Base-by-base conservation (phyloP, 768 basidiomycete species). In the Pholiota microspora region DNA sequence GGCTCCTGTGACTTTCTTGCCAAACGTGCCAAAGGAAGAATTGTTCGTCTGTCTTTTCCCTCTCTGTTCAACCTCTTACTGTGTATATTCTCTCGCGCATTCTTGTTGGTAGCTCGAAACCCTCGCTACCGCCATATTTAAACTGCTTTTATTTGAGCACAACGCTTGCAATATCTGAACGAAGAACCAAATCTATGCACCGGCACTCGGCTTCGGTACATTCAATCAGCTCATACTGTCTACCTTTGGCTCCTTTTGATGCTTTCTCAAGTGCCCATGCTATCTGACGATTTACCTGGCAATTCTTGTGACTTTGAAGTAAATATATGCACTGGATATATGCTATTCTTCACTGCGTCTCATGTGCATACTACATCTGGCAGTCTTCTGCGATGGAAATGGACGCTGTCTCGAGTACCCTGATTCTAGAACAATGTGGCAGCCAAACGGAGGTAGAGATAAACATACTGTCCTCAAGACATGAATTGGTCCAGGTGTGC, bases 361-460 rank as follows among this genome's bases (percentile, higher is more conserved):
- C 56, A 63, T 58, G 56, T 59, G 62, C 62, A 68, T 66, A n/a
- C n/a, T n/a, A 64, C 56, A 66, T 61, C 55, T 61, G 66, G 64
- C 51, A 59, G 42, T 63, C 62, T 57, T 57, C 55, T 42, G 40
- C 42, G 50, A 46, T 51, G 24, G 49, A 42, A 52, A 53, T 54
- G 35, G 25, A 34, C 31, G 32, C 21, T 27, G 32, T 38, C 25
- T 44, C 24, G 38, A 32, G 21, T 44, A 29, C 28, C 15, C 51
- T 28, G 9, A 51, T 25, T 51, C 38, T 51, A 51, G 51, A 51
- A 42, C 40, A 42, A n/a, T 42, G 40, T 47, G 52, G 6, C 35
- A 23, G 23, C 52, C 52, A 51, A 51, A 51, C 51, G 51, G 51
- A 51, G 51, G 51, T 51, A 51, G 40, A 32, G 27, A 31, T 7